These are phyloP conservation scores for Inga leiocalycina DNA, from an alignment of 306 rosid species.

Conservation along the genomic window DNA sequence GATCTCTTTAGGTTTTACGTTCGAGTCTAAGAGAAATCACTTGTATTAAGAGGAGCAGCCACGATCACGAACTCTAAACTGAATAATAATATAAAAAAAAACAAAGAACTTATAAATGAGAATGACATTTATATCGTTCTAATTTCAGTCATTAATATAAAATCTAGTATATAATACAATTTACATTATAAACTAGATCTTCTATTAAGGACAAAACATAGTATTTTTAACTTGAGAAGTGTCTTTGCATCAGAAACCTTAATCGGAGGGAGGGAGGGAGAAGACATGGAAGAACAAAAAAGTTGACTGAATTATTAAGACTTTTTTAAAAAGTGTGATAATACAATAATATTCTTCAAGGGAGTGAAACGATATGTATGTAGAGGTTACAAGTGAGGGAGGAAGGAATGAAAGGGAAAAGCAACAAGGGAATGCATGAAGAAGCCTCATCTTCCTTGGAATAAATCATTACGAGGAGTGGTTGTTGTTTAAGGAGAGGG, in stretches of 20 bases:
- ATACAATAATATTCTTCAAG: conserved; percentile 23
- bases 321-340: background rate
- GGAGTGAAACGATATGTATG: conserved; percentile 33
- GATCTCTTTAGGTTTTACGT: too few species aligned
- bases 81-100: too few species aligned
- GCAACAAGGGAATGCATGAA: conserved; percentile 16
- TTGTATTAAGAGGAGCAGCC: too few species aligned
- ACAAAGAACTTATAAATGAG: background rate
- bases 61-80: too few species aligned
- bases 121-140: background rate
- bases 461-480: conserved; percentile 30
- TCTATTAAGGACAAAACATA: too few species aligned
- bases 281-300: too few species aligned
- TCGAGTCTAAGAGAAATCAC: too few species aligned
- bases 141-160: too few species aligned
- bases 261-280: too few species aligned
- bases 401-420: background rate
- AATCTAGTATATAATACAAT: too few species aligned
- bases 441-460: conserved; percentile 79
- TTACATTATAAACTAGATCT: too few species aligned
- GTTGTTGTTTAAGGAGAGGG: conserved; percentile 55
- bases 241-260: background rate
- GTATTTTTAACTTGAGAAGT: background rate
- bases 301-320: conserved; percentile 35
- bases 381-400: conserved; percentile 34